These are phyloP conservation scores for Catenaria anguillulae DNA, from an alignment of 371 early-diverging fungal genomes.

Conservation along the genomic window DNA sequence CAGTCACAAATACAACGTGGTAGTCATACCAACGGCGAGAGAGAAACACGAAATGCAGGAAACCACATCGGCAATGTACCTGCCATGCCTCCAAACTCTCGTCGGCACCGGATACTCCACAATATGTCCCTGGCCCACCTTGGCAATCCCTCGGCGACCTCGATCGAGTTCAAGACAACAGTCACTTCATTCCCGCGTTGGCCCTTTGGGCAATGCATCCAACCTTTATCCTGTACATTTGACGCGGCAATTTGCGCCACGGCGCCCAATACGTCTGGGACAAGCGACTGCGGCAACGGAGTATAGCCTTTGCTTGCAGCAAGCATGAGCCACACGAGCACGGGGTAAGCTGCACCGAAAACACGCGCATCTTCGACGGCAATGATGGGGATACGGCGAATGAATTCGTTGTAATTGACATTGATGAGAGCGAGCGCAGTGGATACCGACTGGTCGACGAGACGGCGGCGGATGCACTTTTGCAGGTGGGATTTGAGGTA, in stretches of 20 bases:
- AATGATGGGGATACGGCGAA: conserved; percentile 4
- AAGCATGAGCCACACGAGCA: not conserved
- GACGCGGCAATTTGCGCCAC: not conserved
- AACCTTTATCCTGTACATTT: not conserved
- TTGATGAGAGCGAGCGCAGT: not conserved
- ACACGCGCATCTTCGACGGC: conserved; percentile 3
- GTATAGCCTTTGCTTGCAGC: not conserved
- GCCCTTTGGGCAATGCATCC: no score
- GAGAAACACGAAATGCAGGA: no score
- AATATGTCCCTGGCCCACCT: not conserved
- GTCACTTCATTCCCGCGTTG: not conserved
- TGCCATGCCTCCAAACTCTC: not conserved
- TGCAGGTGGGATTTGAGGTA: conserved; percentile 6
- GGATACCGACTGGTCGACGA: not conserved
- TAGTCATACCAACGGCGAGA: no score
- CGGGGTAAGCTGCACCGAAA: not conserved
- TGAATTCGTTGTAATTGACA: not conserved
- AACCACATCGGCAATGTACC: no score
- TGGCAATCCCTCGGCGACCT: not conserved
- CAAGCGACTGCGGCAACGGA: not conserved
- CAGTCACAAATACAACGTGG: no score
- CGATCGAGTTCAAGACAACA: not conserved
- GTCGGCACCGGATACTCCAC: not conserved
- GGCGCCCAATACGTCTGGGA: not conserved
- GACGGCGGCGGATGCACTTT: conserved; percentile 5